Evolutionary conservation across 108 stramenopile species (phyloP).

Genomic region (Nitzschia palea): DNA sequence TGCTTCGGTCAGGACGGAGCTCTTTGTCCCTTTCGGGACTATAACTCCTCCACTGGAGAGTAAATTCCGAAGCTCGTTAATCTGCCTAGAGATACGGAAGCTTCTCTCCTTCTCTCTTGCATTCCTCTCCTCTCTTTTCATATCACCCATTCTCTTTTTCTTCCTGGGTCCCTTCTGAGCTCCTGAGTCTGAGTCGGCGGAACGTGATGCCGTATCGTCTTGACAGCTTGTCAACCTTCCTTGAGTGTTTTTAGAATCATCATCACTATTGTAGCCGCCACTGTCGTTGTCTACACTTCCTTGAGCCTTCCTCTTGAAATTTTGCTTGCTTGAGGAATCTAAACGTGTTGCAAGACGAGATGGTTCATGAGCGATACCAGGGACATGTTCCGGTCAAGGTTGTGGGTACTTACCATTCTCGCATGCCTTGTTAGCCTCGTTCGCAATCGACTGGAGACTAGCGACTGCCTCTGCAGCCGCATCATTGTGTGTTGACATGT

Average conservation of each 20-base stretch:
- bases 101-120: conserved; percentile 87
- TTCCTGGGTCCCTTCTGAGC: conserved; percentile 10
- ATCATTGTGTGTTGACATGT: conserved; percentile 20
- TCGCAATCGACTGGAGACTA: conserved; percentile 35
- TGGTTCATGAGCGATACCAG: too few species aligned
- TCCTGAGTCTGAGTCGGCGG: neutral
- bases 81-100: conserved; percentile 83
- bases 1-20: conserved; percentile 84
- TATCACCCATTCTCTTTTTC: conserved; percentile 40
- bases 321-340: neutral
- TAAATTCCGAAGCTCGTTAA: conserved; percentile 73
- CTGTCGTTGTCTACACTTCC: conserved; percentile 28
- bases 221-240: neutral
- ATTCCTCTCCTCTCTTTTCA: conserved; percentile 83
- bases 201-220: neutral
- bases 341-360: neutral
- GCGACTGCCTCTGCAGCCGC: conserved; percentile 36
- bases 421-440: conserved; percentile 4
- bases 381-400: too few species aligned
- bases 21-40: conserved; percentile 90
- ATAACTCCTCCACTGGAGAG: conserved; percentile 83
- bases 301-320: conserved; percentile 32
- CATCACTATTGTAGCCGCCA: conserved; percentile 44
- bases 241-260: conserved; percentile 16
- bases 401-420: conserved; percentile 19